Conservation (phyloP, 1,284 basidiomycete genomes). For the Lignosus rhinocerotis region DNA sequence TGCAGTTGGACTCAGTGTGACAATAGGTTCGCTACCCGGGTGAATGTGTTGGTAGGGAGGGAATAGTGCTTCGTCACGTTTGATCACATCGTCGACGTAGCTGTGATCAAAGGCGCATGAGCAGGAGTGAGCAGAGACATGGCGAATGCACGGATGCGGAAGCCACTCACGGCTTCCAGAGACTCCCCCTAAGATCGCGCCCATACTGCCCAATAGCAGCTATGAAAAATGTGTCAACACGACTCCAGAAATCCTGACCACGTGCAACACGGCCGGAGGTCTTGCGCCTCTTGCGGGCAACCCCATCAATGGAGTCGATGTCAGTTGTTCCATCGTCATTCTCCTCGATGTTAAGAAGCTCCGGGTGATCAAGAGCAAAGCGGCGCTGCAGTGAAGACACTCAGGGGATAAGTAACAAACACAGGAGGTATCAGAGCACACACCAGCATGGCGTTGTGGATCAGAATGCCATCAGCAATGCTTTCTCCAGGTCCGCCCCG, state of each 20-base stretch:
- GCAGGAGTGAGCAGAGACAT: not conserved
- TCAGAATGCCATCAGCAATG: not conserved
- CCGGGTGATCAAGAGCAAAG: conserved; percentile 5
- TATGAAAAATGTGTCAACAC: not conserved
- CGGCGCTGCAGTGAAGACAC: not conserved
- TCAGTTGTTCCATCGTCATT: not conserved
- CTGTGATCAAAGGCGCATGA: not conserved
- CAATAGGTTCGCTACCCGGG: too few species aligned
- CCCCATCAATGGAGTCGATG: not conserved
- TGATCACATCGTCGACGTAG: not conserved
- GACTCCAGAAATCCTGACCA: not conserved
- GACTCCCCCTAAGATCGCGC: not conserved
- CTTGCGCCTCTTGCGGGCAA: not conserved
- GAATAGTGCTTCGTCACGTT: not conserved
- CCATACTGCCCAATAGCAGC: not conserved
- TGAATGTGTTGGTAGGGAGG: too few species aligned
- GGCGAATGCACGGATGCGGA: too few species aligned
- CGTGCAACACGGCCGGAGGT: not conserved
- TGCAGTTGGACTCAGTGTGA: too few species aligned
- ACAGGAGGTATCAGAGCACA: not conserved
- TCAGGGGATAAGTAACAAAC: not conserved
- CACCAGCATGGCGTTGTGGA: conserved; percentile 3
- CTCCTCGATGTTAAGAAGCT: not conserved
- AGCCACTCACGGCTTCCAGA: too few species aligned
- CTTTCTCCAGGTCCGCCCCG: conserved; percentile 1